Conservation (phyloP, 2,329 filamentous ascomycete genomes). For the Harringtonia lauricola region DNA sequence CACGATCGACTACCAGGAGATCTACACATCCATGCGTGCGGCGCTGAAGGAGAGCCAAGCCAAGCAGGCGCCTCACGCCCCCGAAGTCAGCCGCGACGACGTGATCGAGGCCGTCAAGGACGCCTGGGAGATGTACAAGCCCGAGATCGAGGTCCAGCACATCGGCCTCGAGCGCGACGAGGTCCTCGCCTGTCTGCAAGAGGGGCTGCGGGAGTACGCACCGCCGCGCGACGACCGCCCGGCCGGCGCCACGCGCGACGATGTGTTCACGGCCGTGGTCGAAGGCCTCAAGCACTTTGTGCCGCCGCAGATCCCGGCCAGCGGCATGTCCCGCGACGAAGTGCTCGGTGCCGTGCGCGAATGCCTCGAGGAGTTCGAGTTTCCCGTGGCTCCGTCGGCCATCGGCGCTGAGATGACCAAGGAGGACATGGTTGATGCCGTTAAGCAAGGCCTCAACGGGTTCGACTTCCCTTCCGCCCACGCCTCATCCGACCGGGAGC, state of each 20-base stretch:
- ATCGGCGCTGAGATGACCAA: conserved; percentile 42
- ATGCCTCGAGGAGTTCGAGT: conserved; percentile 77
- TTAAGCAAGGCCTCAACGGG: conserved; percentile 45
- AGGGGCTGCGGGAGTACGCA: conserved; percentile 71
- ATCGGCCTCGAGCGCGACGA: conserved; percentile 86
- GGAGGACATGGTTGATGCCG: conserved; percentile 53
- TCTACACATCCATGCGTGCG: conserved; percentile 74
- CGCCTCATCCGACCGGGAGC: conserved; percentile 6
- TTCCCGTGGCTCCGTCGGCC: conserved; percentile 49
- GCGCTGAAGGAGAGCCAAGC: conserved; percentile 55
- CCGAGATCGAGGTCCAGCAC: conserved; percentile 82
- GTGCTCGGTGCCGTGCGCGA: conserved; percentile 75
- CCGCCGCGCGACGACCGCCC: conserved; percentile 39
- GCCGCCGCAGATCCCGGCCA: conserved; percentile 58
- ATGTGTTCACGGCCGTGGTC: conserved; percentile 77
- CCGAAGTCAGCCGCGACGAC: conserved; percentile 62
- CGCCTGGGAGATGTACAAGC: conserved; percentile 90
- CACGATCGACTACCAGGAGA: conserved; percentile 65
- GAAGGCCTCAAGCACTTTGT: conserved; percentile 74
- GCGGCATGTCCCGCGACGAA: conserved; percentile 62
- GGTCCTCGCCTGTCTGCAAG: conserved; percentile 72
- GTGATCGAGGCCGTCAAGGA: conserved; percentile 80
- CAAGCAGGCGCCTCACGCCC: conserved; percentile 31
- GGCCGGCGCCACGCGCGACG: conserved; percentile 61
- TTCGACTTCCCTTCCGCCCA: conserved; percentile 31